A percentile compares a stretch with the other conserved stretches of the same genome.
Evolutionary conservation across 2,329 filamentous ascomycete genomes (phyloP).

Genomic region (Aciculosporium take): DNA sequence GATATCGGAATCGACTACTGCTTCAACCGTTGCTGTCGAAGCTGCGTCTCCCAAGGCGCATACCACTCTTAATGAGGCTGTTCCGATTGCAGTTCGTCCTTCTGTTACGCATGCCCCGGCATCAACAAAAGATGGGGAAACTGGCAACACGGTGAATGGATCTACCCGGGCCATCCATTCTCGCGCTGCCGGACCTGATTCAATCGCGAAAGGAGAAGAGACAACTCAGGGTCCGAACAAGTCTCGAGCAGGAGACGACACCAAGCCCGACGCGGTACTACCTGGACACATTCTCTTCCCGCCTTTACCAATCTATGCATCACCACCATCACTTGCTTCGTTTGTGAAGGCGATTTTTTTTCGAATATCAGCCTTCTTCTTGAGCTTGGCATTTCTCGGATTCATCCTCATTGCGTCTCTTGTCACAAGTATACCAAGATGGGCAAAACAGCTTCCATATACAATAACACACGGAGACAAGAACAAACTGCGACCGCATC

Average conservation of each 20-base stretch:
- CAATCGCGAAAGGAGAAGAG: constrained; percentile 32
- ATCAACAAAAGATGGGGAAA: background rate
- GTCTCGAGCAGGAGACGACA: background rate
- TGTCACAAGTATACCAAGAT: constrained; percentile 47
- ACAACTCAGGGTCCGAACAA: background rate
- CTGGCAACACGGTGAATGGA: background rate
- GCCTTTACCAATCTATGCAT: constrained; percentile 67
- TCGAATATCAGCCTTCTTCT: constrained; percentile 48
- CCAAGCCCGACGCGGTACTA: background rate
- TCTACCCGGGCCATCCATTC: background rate
- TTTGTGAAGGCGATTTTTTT: constrained; percentile 17
- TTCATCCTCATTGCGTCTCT: constrained; percentile 63
- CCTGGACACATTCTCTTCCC: constrained; percentile 69
- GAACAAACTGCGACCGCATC: constrained; percentile 49
- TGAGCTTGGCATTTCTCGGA: constrained; percentile 64
- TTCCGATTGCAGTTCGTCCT: too few relatives aligned
- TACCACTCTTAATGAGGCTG: background rate
- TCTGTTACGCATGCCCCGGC: background rate
- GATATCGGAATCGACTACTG: background rate
- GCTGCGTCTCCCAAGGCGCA: background rate
- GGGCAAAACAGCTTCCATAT: constrained; percentile 34
- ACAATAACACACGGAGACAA: constrained; percentile 45
- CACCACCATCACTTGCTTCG: constrained; percentile 49
- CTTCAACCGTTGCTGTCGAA: background rate
- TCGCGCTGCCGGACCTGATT: constrained; percentile 12